These are phyloP conservation scores for Xylaria curta DNA, from an alignment of 495 filamentous ascomycete species.

Conservation along the genomic window DNA sequence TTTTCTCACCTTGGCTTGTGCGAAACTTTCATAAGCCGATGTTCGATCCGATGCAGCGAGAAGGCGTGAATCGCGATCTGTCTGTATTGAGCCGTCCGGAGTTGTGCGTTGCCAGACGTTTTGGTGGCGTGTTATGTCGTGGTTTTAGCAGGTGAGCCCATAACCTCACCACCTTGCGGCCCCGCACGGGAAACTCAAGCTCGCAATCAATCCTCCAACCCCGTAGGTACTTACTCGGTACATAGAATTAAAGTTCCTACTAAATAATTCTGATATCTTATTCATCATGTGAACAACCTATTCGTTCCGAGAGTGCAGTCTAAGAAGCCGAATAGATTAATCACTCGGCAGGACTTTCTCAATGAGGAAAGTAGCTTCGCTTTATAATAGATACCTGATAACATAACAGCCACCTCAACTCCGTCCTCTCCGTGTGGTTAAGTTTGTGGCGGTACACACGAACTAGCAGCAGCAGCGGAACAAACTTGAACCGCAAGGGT, in stretches of 20 bases:
- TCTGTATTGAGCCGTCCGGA: background rate
- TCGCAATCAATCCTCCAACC: background rate
- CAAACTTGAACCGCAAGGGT: background rate
- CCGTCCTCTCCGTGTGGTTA: slow-evolving; percentile 8
- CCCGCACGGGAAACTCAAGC: background rate
- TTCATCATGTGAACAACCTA: background rate
- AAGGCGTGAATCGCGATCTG: background rate
- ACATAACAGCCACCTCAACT: background rate
- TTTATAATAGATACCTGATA: background rate
- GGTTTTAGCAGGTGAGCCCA: slow-evolving; percentile 19
- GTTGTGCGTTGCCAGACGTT: slow-evolving; percentile 13
- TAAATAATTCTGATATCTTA: background rate
- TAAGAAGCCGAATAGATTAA: background rate
- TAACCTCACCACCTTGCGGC: slow-evolving; percentile 16
- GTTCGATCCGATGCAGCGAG: background rate
- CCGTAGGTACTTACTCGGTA: background rate
- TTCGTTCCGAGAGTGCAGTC: background rate
- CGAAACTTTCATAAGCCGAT: background rate
- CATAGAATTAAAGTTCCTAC: background rate
- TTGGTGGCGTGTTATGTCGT: slow-evolving; percentile 18
- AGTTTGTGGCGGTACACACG: background rate
- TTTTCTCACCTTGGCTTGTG: background rate
- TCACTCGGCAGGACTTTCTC: slow-evolving; percentile 4
- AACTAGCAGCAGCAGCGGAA: background rate
- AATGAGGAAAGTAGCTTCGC: background rate